These are phyloP conservation scores for Lactifluus piperatus DNA, from an alignment of 768 basidiomycete species.

Conservation along the genomic window DNA sequence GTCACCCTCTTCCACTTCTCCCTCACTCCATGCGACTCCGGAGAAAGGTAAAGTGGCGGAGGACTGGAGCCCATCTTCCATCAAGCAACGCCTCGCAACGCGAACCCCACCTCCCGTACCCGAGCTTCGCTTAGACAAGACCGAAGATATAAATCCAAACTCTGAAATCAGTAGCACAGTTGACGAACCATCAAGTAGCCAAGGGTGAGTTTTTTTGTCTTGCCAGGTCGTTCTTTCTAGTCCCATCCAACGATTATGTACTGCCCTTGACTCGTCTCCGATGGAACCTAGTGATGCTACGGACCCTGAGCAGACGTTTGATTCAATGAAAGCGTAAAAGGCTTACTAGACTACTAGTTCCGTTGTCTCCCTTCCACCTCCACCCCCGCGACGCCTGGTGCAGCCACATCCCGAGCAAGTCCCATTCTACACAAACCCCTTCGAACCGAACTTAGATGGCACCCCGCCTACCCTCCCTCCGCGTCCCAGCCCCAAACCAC, in stretches of 20 bases:
- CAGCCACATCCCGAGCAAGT: not conserved
- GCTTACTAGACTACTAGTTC: conserved; percentile 8
- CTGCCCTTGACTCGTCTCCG: not conserved
- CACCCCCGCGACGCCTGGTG: not conserved
- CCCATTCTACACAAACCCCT: not conserved
- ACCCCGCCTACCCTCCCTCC: not conserved
- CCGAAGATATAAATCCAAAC: not conserved
- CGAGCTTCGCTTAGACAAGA: conserved; percentile 6
- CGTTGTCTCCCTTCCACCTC: not conserved
- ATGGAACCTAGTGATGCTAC: not conserved
- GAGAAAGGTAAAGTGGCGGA: not conserved
- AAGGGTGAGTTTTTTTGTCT: conserved; percentile 1
- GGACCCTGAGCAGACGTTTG: not conserved
- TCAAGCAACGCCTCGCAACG: conserved; percentile 10
- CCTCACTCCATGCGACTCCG: not conserved
- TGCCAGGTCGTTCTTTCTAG: not conserved
- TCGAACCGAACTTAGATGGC: not conserved
- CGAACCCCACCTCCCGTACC: conserved; percentile 12
- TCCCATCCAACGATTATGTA: not conserved
- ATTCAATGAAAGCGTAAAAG: not conserved
- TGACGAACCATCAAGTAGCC: not conserved
- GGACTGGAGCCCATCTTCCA: conserved; percentile 5
- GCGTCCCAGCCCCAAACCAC: not conserved
- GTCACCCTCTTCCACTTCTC: conserved; percentile 10
- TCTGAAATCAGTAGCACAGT: not conserved